These are phyloP conservation scores for Xylaria curta DNA, from an alignment of 495 filamentous ascomycete species.

Conservation along the genomic window DNA sequence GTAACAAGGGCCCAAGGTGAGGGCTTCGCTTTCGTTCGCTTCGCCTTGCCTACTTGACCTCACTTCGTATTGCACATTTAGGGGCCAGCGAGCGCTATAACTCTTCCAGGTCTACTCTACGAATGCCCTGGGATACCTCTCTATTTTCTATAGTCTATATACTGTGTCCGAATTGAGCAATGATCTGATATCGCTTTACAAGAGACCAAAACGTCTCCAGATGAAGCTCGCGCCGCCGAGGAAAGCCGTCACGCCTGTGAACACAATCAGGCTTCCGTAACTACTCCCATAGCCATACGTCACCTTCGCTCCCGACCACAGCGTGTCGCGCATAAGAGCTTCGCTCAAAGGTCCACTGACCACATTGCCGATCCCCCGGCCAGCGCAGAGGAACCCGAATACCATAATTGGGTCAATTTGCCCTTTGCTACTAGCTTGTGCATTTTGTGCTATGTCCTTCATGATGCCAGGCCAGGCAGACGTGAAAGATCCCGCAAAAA, in stretches of 20 bases:
- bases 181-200: constrained; percentile 9
- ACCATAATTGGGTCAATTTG: constrained; percentile 40
- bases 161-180: not conserved
- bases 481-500: constrained; percentile 69
- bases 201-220: constrained; percentile 51
- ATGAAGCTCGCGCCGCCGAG: constrained; percentile 58
- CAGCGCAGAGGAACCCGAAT: constrained; percentile 62
- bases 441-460: constrained; percentile 50
- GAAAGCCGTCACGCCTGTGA: constrained; percentile 62
- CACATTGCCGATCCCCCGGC: constrained; percentile 68
- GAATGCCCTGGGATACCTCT: not conserved
- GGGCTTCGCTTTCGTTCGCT: too few relatives aligned
- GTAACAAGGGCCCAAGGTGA: not conserved
- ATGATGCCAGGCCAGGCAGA: constrained; percentile 65
- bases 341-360: constrained; percentile 64
- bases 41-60: too few relatives aligned
- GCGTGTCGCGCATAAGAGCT: constrained; percentile 49
- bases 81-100: not conserved
- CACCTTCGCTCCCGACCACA: constrained; percentile 39
- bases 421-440: constrained; percentile 28
- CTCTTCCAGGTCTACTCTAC: not conserved
- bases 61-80: too few relatives aligned
- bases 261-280: constrained; percentile 62
- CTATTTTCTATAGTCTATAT: constrained; percentile 2
- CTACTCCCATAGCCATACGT: constrained; percentile 54